phyloP scores from a whole-genome alignment of 768 basidiomycete species.

The Coprinopsis marcescibilis region DNA sequence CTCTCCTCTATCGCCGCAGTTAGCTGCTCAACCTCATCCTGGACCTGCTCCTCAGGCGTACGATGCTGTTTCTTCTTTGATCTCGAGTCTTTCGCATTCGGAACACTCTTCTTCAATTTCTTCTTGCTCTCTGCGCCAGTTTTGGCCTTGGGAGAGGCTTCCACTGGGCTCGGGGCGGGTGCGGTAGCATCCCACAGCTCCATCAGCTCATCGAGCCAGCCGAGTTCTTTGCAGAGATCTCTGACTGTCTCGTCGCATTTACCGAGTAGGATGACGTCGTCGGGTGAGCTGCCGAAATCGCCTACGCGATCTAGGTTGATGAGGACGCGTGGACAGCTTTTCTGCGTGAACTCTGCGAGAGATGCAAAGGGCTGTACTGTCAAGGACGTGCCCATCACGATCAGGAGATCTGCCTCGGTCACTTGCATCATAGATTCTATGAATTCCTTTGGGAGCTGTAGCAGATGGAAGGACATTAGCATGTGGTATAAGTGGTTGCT shows the following conservation, averaged over 20 bases:
- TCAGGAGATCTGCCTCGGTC: slow-evolving; percentile 71
- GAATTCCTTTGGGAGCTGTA: slow-evolving; percentile 71
- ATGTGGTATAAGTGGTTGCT: background rate
- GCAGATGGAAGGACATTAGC: background rate
- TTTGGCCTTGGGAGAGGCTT: no score
- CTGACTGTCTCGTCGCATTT: slow-evolving; percentile 66
- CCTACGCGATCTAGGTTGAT: slow-evolving; percentile 86
- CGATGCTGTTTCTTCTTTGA: background rate
- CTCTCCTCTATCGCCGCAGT: slow-evolving; percentile 26
- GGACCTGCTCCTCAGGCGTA: slow-evolving; percentile 10
- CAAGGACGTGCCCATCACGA: slow-evolving; percentile 89
- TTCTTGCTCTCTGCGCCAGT: slow-evolving; percentile 2
- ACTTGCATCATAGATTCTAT: slow-evolving; percentile 49
- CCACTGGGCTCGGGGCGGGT: slow-evolving; percentile 5
- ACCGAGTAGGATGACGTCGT: slow-evolving; percentile 62
- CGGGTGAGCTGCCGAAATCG: slow-evolving; percentile 42
- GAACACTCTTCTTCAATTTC: slow-evolving; percentile 2
- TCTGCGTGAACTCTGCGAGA: slow-evolving; percentile 51
- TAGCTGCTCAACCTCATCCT: slow-evolving; percentile 29
- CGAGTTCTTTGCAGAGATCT: slow-evolving; percentile 59
- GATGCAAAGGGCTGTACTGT: slow-evolving; percentile 85
- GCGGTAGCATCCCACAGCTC: slow-evolving; percentile 50
- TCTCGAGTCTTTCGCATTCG: background rate
- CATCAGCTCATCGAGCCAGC: slow-evolving; percentile 66
- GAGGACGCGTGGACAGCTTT: slow-evolving; percentile 69